Percentiles rank a stretch among this genome's conserved stretches.
These are phyloP conservation scores for Collybiopsis luxurians DNA, from an alignment of 768 basidiomycete species.

Conservation along the genomic window DNA sequence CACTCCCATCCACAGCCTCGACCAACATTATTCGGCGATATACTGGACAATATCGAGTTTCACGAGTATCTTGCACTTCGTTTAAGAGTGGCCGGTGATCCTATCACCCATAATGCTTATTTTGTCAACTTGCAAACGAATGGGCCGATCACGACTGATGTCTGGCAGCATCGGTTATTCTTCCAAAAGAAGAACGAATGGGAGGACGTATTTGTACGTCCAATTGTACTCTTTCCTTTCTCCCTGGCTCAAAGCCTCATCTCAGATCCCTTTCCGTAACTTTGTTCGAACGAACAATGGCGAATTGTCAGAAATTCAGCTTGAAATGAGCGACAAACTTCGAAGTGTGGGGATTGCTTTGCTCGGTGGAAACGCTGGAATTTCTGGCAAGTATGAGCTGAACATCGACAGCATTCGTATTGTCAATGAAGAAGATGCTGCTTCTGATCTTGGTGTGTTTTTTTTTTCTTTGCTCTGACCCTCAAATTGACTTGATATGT, in stretches of 20 bases:
- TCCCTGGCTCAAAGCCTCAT: conserved; percentile 8
- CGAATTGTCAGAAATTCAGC: conserved; percentile 64
- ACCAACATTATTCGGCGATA: conserved; percentile 83
- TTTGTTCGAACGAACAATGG: conserved; percentile 77
- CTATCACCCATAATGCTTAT: conserved; percentile 78
- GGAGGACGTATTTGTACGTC: conserved; percentile 81
- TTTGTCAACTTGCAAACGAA: conserved; percentile 94
- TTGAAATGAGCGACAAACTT: conserved; percentile 74
- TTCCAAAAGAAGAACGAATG: conserved; percentile 69
- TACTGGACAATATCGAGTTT: conserved; percentile 78
- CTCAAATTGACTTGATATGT: background rate
- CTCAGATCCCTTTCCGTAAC: conserved; percentile 75
- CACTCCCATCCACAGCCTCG: conserved; percentile 47
- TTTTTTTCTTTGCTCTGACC: background rate
- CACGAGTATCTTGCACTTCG: conserved; percentile 82
- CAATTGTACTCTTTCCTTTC: conserved; percentile 8
- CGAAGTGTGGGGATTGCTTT: conserved; percentile 85
- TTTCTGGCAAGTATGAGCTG: conserved; percentile 76
- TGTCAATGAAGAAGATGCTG: conserved; percentile 69
- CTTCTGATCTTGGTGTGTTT: conserved; percentile 4
- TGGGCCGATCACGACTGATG: conserved; percentile 71
- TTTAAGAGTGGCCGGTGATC: conserved; percentile 74
- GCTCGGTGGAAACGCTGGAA: conserved; percentile 78
- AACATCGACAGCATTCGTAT: conserved; percentile 79
- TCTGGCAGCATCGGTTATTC: conserved; percentile 96